phyloP scores from a whole-genome alignment of 352 stramenopile genomes.

The Globisporangium spinosum region DNA sequence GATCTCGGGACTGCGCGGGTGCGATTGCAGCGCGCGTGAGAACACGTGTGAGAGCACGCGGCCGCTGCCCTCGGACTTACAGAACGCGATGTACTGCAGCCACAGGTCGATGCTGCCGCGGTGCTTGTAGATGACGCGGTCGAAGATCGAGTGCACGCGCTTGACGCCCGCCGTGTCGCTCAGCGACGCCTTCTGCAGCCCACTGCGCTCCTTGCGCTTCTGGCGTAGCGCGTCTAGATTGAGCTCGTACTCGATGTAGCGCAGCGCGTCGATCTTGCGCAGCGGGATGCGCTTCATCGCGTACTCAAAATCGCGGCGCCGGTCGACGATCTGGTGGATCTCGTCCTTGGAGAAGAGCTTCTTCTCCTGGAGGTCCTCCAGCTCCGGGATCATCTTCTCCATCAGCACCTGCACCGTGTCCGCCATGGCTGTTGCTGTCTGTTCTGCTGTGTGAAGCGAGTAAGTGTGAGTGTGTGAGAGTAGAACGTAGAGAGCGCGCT shows the following conservation, averaged over 20 bases:
- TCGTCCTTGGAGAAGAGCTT: slow-evolving; percentile 86
- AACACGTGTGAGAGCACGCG: slow-evolving; percentile 80
- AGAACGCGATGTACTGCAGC: slow-evolving; percentile 90
- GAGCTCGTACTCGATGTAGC: slow-evolving; percentile 93
- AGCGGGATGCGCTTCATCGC: slow-evolving; percentile 83
- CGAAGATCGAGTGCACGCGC: slow-evolving; percentile 84
- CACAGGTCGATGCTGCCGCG: slow-evolving; percentile 87
- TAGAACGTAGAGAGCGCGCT: not conserved
- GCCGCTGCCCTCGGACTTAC: slow-evolving; percentile 62
- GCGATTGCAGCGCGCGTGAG: slow-evolving; percentile 81
- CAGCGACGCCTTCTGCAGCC: slow-evolving; percentile 61
- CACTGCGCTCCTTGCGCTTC: slow-evolving; percentile 75
- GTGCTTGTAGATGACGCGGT: slow-evolving; percentile 86
- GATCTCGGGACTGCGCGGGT: slow-evolving; percentile 79
- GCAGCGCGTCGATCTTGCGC: slow-evolving; percentile 90
- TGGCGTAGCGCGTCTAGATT: slow-evolving; percentile 87
- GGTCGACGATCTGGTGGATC: slow-evolving; percentile 89
- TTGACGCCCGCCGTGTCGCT: slow-evolving; percentile 69
- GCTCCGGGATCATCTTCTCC: slow-evolving; percentile 93
- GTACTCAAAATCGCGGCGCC: slow-evolving; percentile 91
- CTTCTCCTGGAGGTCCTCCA: slow-evolving; percentile 89
- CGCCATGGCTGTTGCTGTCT: slow-evolving; percentile 65
- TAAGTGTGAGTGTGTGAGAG: not conserved
- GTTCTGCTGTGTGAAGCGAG: not conserved
- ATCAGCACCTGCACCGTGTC: slow-evolving; percentile 92